Base-by-base conservation (phyloP, 345 rosid genomes). In the Isatis tinctoria region DNA sequence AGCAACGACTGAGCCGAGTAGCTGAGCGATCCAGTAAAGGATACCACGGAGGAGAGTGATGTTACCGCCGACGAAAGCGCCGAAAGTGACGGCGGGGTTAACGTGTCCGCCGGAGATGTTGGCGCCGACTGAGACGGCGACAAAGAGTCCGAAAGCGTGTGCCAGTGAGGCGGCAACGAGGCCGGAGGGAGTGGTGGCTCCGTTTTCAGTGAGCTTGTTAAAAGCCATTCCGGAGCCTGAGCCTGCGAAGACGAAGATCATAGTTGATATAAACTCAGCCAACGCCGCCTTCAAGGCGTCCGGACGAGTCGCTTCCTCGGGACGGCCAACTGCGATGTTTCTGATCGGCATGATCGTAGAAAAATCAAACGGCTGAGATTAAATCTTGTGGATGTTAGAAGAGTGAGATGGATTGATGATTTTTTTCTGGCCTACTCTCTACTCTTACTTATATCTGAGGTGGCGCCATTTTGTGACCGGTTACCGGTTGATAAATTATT, bases 61-160 rank as follows among this genome's bases (percentile, higher is more conserved):
- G 86, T 90, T 87, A 0, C 98, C 98, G 2, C 98, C 97, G 1
- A 92, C 56, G 33, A 92, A 90, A 69, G 92, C 92, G 0, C 98
- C 98, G 60, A 92, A 92, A 33, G 97, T 92, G 12, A 92, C 94
- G 48, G 97, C 97, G 0, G 96, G 97, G 82, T 92, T 92, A 65
- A 92, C 98, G 64, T 92, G 98, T 65, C 98, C 98, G 0, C 96
- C 98, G 54, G 97, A 92, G 81, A 92, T 92, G 82, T 86, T 92
- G 43, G 95, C 95, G 9, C 84, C 83, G 8, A 92, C 91, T 4
- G 98, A 57, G 41, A 90, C 98, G 5, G 85, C 98, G 0, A 88
- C 98, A 32, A 92, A 92, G 4, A 92, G 93, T 9, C 49, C 97
- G 37, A 92, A 92, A 13, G 79, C 98, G 14, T 92, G 97, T 51